Evolutionary conservation across 164 flowering plant species (phyloP), one percentile per base, ranked within the genome.

Genomic region (Vitis labrusca): DNA sequence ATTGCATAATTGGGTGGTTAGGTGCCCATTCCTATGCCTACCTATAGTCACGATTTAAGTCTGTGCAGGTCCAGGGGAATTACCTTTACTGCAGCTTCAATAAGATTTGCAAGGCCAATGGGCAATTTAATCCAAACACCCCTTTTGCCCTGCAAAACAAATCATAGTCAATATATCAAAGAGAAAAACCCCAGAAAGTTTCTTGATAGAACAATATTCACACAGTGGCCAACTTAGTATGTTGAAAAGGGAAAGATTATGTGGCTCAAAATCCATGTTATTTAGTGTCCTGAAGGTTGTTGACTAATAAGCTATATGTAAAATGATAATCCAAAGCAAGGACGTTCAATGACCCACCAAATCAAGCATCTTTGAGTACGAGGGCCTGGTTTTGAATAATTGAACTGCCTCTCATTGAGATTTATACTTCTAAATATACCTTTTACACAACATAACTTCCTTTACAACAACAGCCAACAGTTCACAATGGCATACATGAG

Each of bases 101-200:
- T 77, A 70, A 82, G 86, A 75, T 82, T 75, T 51, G 29, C 80
- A 44, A 80, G 80, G 65, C 72, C 77, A 71, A 81, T 80, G 11
- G 85, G 84, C 70, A 85, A 27, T 65, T 79, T 81, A 50, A 85
- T 66, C 88, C 88, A 85, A 47, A 83, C 73, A 5, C 88, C 85
- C 47, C 69, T 85, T 66, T 81, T 84, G 37, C 83, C 85, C 87
- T 84, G 71, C 51, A 63, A 52, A 49, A 52, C 52, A 63, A 52
- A 49, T 47, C 44, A 32, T 64, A 17, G 70, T 54, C 32, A 63
- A 62, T 14, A 52, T 10, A 66, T 8, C 14, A 14, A 53, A 53
- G 1, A 13, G 15, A 53, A 53, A 51, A 51, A 37, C 44, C 44
- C 7, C 53, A 51, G 11, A 51, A 51, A 4, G 4, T 53, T 53